These are phyloP conservation scores for Sarocladium strictum DNA, from an alignment of 2,329 filamentous ascomycete genomes.

Conservation along the genomic window DNA sequence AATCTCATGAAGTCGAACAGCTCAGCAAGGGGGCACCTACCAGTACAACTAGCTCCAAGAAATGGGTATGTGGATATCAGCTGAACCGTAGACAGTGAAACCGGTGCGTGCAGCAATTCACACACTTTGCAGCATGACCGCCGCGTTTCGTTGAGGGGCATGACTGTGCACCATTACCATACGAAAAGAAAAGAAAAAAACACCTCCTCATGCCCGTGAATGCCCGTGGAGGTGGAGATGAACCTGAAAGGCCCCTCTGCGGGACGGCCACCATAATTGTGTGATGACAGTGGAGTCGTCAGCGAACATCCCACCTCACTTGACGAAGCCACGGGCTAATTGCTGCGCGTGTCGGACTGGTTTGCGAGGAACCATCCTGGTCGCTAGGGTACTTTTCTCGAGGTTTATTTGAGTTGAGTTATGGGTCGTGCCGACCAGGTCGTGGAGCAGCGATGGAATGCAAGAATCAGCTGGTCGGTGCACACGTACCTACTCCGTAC, in stretches of 20 bases:
- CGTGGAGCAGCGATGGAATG: not conserved
- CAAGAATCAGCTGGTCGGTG: too few relatives aligned
- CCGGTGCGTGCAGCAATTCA: too few relatives aligned
- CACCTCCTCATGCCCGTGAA: not conserved
- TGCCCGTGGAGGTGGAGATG: constrained; percentile 3
- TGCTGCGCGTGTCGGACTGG: not conserved
- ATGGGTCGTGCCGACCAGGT: not conserved
- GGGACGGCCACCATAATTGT: not conserved
- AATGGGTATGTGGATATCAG: too few relatives aligned
- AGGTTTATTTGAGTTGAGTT: not conserved
- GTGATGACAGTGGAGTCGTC: not conserved
- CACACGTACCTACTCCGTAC: too few relatives aligned
- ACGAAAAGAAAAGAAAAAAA: too few relatives aligned
- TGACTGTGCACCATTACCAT: not conserved
- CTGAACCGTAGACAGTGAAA: too few relatives aligned
- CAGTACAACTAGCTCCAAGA: too few relatives aligned
- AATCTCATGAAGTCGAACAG: too few relatives aligned
- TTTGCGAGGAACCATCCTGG: not conserved
- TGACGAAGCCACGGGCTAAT: too few relatives aligned
- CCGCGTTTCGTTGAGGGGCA: not conserved
- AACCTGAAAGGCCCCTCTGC: not conserved
- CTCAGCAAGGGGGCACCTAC: too few relatives aligned
- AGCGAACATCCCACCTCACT: not conserved
- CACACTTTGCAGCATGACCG: too few relatives aligned
- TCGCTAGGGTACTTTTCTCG: too few relatives aligned